These are phyloP conservation scores for Saccharomyces paradoxus DNA, from an alignment of 805 yeast species.

Conservation along the genomic window DNA sequence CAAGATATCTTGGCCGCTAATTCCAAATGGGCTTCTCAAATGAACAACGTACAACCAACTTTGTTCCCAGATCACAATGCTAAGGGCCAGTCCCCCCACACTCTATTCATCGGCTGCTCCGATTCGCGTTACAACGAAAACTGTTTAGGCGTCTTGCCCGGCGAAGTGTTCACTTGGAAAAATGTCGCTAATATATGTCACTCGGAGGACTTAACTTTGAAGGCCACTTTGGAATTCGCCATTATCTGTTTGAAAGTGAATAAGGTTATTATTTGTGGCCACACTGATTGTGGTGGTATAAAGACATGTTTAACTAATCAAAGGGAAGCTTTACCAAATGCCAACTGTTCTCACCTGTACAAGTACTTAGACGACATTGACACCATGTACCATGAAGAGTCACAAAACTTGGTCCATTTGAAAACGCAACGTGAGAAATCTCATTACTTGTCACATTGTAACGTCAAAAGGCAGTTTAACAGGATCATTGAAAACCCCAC, in stretches of 20 bases:
- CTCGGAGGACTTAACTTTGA: slow-evolving; percentile 58
- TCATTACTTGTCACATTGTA: slow-evolving; percentile 61
- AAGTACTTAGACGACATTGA: slow-evolving; percentile 53
- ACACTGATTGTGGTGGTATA: slow-evolving; percentile 91
- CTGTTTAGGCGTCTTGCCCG: slow-evolving; percentile 71
- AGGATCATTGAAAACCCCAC: slow-evolving; percentile 47
- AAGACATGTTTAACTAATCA: slow-evolving; percentile 66
- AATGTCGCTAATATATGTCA: slow-evolving; percentile 77
- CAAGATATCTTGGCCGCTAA: slow-evolving; percentile 36
- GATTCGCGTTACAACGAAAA: slow-evolving; percentile 85
- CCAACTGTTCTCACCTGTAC: slow-evolving; percentile 34
- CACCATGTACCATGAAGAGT: slow-evolving; percentile 57
- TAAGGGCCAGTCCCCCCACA: slow-evolving; percentile 84
- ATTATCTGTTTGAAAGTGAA: slow-evolving; percentile 73
- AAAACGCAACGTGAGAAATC: slow-evolving; percentile 1
- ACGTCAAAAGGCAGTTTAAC: slow-evolving; percentile 64
- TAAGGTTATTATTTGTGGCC: slow-evolving; percentile 84
- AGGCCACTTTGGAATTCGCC: slow-evolving; percentile 80
- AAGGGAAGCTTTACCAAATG: slow-evolving; percentile 37
- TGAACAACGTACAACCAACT: slow-evolving; percentile 45
- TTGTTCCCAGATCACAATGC: slow-evolving; percentile 54
- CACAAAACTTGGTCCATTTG: slow-evolving; percentile 35
- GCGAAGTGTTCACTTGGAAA: slow-evolving; percentile 83
- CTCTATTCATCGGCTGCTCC: slow-evolving; percentile 89
- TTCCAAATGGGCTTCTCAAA: slow-evolving; percentile 37